phyloP scores from a whole-genome alignment of 331 rosid species.

The Arachis monticola region DNA sequence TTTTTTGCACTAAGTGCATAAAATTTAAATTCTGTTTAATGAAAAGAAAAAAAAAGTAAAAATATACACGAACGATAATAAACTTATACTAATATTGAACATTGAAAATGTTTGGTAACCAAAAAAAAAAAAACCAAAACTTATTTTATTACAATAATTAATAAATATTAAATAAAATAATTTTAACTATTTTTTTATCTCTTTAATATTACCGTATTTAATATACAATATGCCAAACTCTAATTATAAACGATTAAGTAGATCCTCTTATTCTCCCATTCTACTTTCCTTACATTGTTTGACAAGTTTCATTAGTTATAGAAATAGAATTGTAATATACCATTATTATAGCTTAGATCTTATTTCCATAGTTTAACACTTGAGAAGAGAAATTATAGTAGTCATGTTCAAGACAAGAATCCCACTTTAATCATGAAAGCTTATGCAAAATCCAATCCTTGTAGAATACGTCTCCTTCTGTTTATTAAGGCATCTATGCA shows the following conservation, averaged over 20 bases:
- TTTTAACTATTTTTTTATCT: no score
- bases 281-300: conserved; percentile 1
- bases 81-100: neutral
- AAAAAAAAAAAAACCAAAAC: no score
- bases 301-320: conserved; percentile 10
- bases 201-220: no score
- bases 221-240: neutral
- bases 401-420: conserved; percentile 32
- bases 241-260: neutral
- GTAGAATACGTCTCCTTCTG: conserved; percentile 36
- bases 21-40: no score
- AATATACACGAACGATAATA: neutral
- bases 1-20: no score
- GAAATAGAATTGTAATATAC: conserved; percentile 26
- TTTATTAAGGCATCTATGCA: conserved; percentile 21
- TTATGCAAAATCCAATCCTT: conserved; percentile 34
- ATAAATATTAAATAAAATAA: no score
- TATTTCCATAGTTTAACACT: conserved; percentile 27
- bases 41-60: neutral
- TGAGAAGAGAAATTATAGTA: conserved; percentile 22
- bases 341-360: conserved; percentile 21
- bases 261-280: neutral
- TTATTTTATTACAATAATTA: no score
- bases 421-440: conserved; percentile 36
- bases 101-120: no score